Percentiles rank a stretch among this genome's conserved stretches.
phyloP scores from a whole-genome alignment of 306 rosid species.

The Nissolia schottii region DNA sequence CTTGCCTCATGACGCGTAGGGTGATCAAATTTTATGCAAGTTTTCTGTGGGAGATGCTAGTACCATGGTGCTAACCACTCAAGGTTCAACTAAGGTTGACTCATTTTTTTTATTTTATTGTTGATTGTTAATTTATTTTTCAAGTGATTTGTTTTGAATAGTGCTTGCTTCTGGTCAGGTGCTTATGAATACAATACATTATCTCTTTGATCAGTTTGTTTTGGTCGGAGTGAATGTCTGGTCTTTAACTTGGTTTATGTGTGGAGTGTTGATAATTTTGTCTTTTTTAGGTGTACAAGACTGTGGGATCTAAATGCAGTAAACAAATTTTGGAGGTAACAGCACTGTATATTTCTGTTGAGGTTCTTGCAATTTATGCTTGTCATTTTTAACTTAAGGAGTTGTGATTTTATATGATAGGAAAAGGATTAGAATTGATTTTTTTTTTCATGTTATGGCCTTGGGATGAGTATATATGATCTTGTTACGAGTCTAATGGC shows the following conservation, averaged over 20 bases:
- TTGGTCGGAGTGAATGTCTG: not conserved
- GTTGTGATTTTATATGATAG: not conserved
- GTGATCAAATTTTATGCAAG: conserved; percentile 67
- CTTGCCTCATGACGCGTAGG: conserved; percentile 38
- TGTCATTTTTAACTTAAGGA: not conserved
- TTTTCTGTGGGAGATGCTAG: conserved; percentile 54
- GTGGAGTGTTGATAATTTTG: not conserved
- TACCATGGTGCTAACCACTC: conserved; percentile 77
- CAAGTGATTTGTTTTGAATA: not conserved
- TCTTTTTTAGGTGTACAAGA: conserved; percentile 69
- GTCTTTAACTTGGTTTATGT: not conserved
- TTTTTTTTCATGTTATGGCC: not conserved
- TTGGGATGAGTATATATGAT: conserved; percentile 11
- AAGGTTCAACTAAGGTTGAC: conserved; percentile 86
- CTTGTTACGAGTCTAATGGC: not conserved
- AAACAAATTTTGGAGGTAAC: conserved; percentile 72
- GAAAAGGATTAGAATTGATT: not conserved
- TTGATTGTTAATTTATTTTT: not conserved
- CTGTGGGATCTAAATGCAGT: conserved; percentile 62
- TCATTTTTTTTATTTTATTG: not conserved
- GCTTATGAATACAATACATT: not conserved
- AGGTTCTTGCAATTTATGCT: not conserved
- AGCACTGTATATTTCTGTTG: not conserved
- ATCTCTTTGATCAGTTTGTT: not conserved
- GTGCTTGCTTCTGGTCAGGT: not conserved